Evolutionary conservation across 2,329 filamentous ascomycete genomes (phyloP).

Genomic region (Neonectria punicea): DNA sequence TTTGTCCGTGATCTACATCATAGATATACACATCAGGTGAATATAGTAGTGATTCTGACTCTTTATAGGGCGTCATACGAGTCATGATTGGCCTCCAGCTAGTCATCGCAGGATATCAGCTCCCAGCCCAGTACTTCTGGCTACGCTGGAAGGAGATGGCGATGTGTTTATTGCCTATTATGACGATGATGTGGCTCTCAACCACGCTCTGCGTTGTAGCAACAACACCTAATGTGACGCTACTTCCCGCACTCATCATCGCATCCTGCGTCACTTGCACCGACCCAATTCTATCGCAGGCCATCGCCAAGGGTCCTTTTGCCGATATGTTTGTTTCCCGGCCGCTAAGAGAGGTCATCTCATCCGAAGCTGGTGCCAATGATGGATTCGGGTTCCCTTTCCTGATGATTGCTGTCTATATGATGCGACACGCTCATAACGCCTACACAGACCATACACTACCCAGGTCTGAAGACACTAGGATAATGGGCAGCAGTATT

Average conservation of each 20-base stretch:
- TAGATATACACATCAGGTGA: background rate
- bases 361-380: slow-evolving; percentile 69
- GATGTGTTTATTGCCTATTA: slow-evolving; percentile 66
- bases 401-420: slow-evolving; percentile 66
- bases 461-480: slow-evolving; percentile 50
- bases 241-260: slow-evolving; percentile 66
- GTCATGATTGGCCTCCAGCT: slow-evolving; percentile 71
- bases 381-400: slow-evolving; percentile 73
- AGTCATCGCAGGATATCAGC: slow-evolving; percentile 71
- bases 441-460: slow-evolving; percentile 1
- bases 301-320: slow-evolving; percentile 69
- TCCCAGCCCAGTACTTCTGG: slow-evolving; percentile 66
- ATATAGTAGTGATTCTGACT: slow-evolving; percentile 2
- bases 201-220: slow-evolving; percentile 66
- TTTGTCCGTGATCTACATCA: background rate
- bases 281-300: slow-evolving; percentile 70
- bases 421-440: slow-evolving; percentile 64
- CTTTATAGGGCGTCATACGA: slow-evolving; percentile 58
- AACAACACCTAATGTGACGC: slow-evolving; percentile 63
- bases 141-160: slow-evolving; percentile 63
- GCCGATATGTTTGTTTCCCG: slow-evolving; percentile 70
- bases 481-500: slow-evolving; percentile 62
- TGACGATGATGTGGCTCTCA: slow-evolving; percentile 71
- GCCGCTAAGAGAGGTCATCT: slow-evolving; percentile 69
- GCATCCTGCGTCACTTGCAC: slow-evolving; percentile 71